Base-by-base conservation (phyloP, 2,329 filamentous ascomycete species). In the Venturia asperata region DNA sequence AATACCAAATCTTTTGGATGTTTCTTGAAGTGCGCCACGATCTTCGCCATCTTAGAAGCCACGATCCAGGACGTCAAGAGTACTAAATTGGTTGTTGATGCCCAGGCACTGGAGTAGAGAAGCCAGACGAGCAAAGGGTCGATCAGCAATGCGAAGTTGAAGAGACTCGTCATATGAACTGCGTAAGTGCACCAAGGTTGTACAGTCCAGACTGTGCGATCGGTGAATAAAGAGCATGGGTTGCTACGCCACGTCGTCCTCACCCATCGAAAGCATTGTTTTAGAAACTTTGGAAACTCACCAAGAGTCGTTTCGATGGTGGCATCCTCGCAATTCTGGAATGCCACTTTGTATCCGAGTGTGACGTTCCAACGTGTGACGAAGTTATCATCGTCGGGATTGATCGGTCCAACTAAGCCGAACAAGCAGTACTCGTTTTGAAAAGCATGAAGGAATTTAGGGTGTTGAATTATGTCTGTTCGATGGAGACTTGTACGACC, bases 21-120 rank as follows among this genome's bases (percentile, higher is more conserved):
- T 0, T 77, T 77, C 4, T 69, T 64, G 67, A 85, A 82, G 70
- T 86, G 81, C 0, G 81, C 78, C 0, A 81, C 71, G 17, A 85
- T 73, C 76, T 87, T 87, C 68, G 85, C 73, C 21, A 80, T 70
- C 77, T 88, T 88, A 43, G 79, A 79, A n/a, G 74, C 70, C 13
- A 84, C 56, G 58, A 87, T 80, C 79, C 80, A 86, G n/a, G 66
- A 3, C 7, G 19, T 45, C 43, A 66, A 21, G 15, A 62, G 2
- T 17, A 9, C 10, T 5, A 42, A 21, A 37, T 58, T 27, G 17
- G 1, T 10, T 17, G 30, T 24, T 13, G 34, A 49, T 17, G 19
- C 19, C 62, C 41, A 58, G 1, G 15, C 27, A 34, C n/a, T 24
- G 0, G n/a, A n/a, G n/a, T 63, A 65, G 10, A 79, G 71, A 3